Evolutionary conservation across 176 grass and related monocot genomes (phyloP).

Genomic region (Triticum monococcum): DNA sequence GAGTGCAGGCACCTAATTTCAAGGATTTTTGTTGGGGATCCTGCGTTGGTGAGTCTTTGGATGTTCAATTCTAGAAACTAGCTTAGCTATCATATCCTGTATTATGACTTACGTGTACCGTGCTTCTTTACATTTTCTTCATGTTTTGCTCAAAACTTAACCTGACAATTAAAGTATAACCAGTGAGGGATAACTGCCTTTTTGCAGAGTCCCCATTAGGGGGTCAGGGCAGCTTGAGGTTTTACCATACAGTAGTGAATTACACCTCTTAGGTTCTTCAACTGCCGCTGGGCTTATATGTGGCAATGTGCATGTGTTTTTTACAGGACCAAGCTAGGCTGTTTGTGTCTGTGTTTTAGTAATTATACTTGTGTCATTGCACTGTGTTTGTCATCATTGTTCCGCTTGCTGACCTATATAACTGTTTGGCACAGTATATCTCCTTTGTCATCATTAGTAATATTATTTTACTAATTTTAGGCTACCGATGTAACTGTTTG

Average conservation of each 20-base stretch:
- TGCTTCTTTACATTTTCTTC: background rate
- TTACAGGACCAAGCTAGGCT: background rate
- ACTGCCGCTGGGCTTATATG: background rate
- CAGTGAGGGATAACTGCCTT: background rate
- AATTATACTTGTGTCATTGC: background rate
- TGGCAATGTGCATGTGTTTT: background rate
- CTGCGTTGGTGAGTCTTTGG: constrained; percentile 52
- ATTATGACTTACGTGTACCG: background rate
- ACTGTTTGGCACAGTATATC: too few species aligned
- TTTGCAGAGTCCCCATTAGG: background rate
- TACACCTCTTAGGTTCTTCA: background rate
- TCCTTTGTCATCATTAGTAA: too few species aligned
- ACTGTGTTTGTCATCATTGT: background rate
- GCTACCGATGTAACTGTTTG: background rate
- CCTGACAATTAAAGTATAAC: background rate
- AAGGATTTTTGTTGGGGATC: constrained; percentile 70
- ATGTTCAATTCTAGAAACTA: background rate
- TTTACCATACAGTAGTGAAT: background rate
- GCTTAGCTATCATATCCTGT: background rate
- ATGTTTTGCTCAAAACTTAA: background rate
- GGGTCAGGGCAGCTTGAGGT: background rate
- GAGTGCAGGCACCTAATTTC: constrained; percentile 66
- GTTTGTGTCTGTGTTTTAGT: background rate
- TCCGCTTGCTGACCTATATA: background rate
- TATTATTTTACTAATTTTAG: background rate